These are phyloP conservation scores for Talaromyces sp. DNA, from an alignment of 2,329 filamentous ascomycete genomes.

Conservation along the genomic window DNA sequence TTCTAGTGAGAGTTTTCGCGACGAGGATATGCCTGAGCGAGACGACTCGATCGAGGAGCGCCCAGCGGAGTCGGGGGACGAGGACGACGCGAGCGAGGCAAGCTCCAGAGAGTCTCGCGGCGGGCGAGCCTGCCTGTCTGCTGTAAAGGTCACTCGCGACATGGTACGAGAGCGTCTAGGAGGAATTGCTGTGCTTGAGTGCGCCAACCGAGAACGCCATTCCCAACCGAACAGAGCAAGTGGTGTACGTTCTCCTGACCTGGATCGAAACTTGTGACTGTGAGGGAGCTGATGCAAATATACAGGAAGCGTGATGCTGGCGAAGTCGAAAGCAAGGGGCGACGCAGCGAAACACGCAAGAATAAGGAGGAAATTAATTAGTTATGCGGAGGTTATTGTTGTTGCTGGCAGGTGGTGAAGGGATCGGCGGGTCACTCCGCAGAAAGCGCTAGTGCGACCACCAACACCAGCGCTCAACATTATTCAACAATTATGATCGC, in stretches of 20 bases:
- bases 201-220: conserved; percentile 9
- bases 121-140: conserved; percentile 28
- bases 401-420: neutral
- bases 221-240: conserved; percentile 1
- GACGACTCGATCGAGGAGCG: conserved; percentile 68
- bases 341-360: neutral
- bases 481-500: neutral
- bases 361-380: neutral
- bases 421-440: neutral
- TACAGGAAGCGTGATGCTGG: neutral
- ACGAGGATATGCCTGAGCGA: conserved; percentile 84
- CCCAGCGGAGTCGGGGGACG: conserved; percentile 59
- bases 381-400: neutral
- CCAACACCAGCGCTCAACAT: neutral
- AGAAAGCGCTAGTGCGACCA: neutral
- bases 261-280: neutral
- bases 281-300: neutral
- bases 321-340: neutral
- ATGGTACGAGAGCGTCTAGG: conserved; percentile 16
- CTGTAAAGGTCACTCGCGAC: conserved; percentile 27
- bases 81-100: conserved; percentile 86
- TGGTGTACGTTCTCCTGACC: neutral
- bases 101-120: conserved; percentile 92
- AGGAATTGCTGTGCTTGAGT: conserved; percentile 3
- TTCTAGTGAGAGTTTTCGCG: conserved; percentile 81